Percentiles rank a stretch among this genome's conserved stretches.
phyloP scores from a whole-genome alignment of 2,329 filamentous ascomycete genomes.

The Grosmannia huntii region DNA sequence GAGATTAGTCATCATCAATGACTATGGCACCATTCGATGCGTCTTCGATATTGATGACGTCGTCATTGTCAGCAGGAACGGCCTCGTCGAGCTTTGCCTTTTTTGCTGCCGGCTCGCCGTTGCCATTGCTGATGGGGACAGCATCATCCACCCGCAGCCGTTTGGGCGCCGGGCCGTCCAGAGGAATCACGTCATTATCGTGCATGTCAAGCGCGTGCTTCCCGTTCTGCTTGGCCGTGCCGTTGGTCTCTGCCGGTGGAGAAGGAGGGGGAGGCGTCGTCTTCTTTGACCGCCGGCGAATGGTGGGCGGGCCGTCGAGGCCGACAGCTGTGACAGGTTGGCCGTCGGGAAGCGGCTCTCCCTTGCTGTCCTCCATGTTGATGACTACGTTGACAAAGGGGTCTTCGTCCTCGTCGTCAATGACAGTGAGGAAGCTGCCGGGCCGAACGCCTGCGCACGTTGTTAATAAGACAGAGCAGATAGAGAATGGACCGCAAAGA shows the following conservation, averaged over 20 bases:
- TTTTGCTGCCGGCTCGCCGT: slow-evolving; percentile 25
- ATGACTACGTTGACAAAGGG: slow-evolving; percentile 72
- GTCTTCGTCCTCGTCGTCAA: slow-evolving; percentile 66
- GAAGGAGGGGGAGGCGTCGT: slow-evolving; percentile 14
- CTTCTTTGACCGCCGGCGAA: slow-evolving; percentile 41
- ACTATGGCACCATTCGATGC: slow-evolving; percentile 45
- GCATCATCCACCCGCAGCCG: slow-evolving; percentile 30
- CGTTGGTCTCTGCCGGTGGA: slow-evolving; percentile 24
- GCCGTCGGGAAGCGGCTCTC: slow-evolving; percentile 25
- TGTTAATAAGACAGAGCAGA: not conserved
- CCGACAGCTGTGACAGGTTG: slow-evolving; percentile 41
- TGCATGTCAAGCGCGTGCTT: slow-evolving; percentile 18
- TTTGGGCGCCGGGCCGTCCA: slow-evolving; percentile 23
- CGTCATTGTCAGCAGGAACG: slow-evolving; percentile 23
- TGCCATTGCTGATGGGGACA: slow-evolving; percentile 4
- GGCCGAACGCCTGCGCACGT: slow-evolving; percentile 45
- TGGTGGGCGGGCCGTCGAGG: slow-evolving; percentile 29
- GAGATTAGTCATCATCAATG: slow-evolving; percentile 35
- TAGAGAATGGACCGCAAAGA: not conserved
- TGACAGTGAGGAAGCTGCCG: slow-evolving; percentile 68
- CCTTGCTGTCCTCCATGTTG: slow-evolving; percentile 45
- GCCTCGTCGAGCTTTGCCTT: slow-evolving; percentile 30
- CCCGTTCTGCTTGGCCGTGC: slow-evolving; percentile 26
- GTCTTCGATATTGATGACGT: slow-evolving; percentile 35
- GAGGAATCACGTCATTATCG: slow-evolving; percentile 24